Percentiles rank a stretch among this genome's conserved stretches.
These are phyloP conservation scores for Clathrospora elynae DNA, from an alignment of 2,329 filamentous ascomycete species.

Conservation along the genomic window DNA sequence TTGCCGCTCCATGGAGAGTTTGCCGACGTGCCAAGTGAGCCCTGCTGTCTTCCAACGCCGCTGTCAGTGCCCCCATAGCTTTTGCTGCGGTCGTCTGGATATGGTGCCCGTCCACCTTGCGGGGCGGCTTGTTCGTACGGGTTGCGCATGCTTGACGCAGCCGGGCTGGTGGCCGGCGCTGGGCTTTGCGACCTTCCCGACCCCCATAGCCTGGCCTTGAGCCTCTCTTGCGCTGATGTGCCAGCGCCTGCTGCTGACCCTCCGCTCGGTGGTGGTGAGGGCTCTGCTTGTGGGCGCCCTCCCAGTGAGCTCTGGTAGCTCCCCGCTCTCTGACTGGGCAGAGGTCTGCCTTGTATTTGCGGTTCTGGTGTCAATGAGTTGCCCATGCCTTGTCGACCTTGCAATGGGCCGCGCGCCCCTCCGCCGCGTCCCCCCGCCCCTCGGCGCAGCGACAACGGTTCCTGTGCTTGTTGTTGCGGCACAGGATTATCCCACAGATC, in stretches of 20 bases:
- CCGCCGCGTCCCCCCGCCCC: conserved; percentile 53
- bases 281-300: conserved; percentile 44
- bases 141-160: conserved; percentile 22
- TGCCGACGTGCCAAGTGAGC: conserved; percentile 35
- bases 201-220: conserved; percentile 81
- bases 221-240: conserved; percentile 75
- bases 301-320: conserved; percentile 68
- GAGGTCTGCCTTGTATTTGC: conserved; percentile 58
- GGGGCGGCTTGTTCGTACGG: conserved; percentile 35
- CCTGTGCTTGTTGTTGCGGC: conserved; percentile 46
- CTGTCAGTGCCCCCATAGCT: conserved; percentile 35
- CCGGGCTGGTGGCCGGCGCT: conserved; percentile 34
- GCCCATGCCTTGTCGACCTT: conserved; percentile 34
- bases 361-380: conserved; percentile 44
- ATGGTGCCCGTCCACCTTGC: conserved; percentile 31
- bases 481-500: conserved; percentile 63
- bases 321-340: conserved; percentile 74
- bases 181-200: conserved; percentile 65
- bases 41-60: conserved; percentile 37
- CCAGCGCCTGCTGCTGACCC: conserved; percentile 38
- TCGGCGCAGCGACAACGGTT: conserved; percentile 50
- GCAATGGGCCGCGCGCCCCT: conserved; percentile 34
- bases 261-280: conserved; percentile 47
- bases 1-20: conserved; percentile 43
- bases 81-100: conserved; percentile 42